Conservation (phyloP, 345 rosid genomes). For the Laguncularia racemosa region DNA sequence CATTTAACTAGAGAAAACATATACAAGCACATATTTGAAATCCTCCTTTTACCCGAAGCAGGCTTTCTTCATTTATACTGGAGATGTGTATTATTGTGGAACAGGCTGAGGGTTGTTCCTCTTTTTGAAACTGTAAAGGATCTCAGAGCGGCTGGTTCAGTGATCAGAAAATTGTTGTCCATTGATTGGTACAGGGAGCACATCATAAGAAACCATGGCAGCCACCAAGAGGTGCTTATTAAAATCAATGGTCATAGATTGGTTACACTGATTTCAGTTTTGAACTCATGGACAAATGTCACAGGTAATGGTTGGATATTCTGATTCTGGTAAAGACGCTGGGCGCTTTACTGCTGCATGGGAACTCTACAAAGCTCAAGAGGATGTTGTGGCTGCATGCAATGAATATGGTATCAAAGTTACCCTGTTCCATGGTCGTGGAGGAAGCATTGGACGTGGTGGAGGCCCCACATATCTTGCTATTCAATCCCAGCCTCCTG, state of each 20-base stretch:
- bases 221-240: slow-evolving; percentile 80
- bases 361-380: slow-evolving; percentile 99
- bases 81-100: slow-evolving; percentile 3
- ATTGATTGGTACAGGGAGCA: slow-evolving; percentile 93
- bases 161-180: slow-evolving; percentile 73
- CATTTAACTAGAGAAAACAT: neutral
- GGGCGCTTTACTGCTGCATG: slow-evolving; percentile 99
- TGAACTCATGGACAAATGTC: slow-evolving; percentile 9
- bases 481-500: slow-evolving; percentile 97
- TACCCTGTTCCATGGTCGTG: slow-evolving; percentile 95
- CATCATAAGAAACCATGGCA: slow-evolving; percentile 64
- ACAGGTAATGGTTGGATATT: slow-evolving; percentile 98
- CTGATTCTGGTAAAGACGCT: slow-evolving; percentile 98
- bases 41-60: neutral
- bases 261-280: neutral
- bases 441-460: slow-evolving; percentile 98
- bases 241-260: slow-evolving; percentile 2
- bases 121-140: slow-evolving; percentile 92
- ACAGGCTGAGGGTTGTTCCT: slow-evolving; percentile 90
- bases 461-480: slow-evolving; percentile 98
- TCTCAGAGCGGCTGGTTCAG: slow-evolving; percentile 80
- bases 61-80: slow-evolving; percentile 1
- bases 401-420: slow-evolving; percentile 82
- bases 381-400: slow-evolving; percentile 94
- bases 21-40: neutral